phyloP scores from a whole-genome alignment of 148 eudicot species.

The Heliamphora exappendiculata region DNA sequence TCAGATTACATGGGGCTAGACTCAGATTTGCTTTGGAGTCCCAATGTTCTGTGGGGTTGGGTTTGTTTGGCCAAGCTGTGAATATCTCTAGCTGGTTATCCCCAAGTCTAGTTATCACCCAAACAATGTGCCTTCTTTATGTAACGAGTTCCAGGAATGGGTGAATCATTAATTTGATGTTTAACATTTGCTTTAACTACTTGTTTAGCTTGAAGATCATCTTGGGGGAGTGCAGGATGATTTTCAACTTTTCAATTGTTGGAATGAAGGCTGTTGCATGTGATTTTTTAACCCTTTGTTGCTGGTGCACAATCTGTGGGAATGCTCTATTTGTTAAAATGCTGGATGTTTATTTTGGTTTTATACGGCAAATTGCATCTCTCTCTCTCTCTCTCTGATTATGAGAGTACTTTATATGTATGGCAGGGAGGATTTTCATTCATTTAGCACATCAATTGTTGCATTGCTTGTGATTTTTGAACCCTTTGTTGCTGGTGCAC shows the following conservation, averaged over 20 bases:
- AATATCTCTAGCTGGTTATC: not conserved
- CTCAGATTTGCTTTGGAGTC: not conserved
- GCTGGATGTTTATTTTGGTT: not conserved
- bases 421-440: constrained; percentile 66
- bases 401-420: constrained; percentile 8
- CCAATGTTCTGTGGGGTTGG: not conserved
- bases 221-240: not conserved
- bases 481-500: not conserved
- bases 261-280: not conserved
- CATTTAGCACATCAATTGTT: constrained; percentile 35
- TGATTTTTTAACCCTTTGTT: not conserved
- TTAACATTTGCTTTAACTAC: not conserved
- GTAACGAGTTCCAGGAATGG: not conserved
- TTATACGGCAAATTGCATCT: not conserved
- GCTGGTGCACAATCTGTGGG: not conserved
- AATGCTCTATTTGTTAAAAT: not conserved
- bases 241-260: not conserved
- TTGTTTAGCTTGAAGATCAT: constrained; percentile 4
- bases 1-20: not conserved
- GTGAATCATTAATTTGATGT: not conserved
- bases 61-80: not conserved
- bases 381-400: not conserved
- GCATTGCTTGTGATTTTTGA: not conserved
- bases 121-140: not conserved
- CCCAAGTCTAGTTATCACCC: not conserved